phyloP scores from a whole-genome alignment of 495 filamentous ascomycete genomes.

The Penicillium antarcticum region DNA sequence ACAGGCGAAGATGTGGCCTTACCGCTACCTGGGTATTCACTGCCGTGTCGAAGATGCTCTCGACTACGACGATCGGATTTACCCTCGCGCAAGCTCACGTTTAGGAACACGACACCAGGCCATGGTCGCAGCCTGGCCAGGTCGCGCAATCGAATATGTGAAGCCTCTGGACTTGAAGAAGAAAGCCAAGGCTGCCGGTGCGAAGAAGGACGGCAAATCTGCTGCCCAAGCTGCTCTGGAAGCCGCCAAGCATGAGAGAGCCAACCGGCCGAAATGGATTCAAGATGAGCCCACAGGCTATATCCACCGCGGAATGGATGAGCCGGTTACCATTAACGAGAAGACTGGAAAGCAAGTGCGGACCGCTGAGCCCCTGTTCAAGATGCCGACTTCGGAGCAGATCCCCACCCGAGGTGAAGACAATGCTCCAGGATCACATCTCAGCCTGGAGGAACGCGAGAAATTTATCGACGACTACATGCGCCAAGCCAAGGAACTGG shows the following conservation, averaged over 20 bases:
- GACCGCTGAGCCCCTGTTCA: constrained; percentile 53
- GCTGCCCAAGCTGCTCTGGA: constrained; percentile 76
- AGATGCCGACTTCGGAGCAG: constrained; percentile 49
- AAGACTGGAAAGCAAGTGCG: constrained; percentile 52
- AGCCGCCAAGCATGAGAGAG: constrained; percentile 70
- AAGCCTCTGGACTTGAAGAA: constrained; percentile 86
- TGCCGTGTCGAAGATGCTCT: constrained; percentile 94
- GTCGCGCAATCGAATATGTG: constrained; percentile 80
- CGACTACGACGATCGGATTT: constrained; percentile 97
- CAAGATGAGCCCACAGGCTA: constrained; percentile 89
- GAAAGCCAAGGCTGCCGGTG: constrained; percentile 58
- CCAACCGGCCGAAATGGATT: constrained; percentile 86
- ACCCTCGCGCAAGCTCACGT: constrained; percentile 90
- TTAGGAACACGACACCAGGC: constrained; percentile 92
- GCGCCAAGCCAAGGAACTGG: constrained; percentile 57
- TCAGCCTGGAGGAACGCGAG: constrained; percentile 43
- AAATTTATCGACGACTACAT: constrained; percentile 71
- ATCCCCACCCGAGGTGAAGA: constrained; percentile 46
- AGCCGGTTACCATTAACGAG: constrained; percentile 42
- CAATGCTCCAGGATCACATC: constrained; percentile 37
- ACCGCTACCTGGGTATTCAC: constrained; percentile 92
- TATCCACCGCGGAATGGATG: constrained; percentile 77
- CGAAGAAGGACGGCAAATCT: constrained; percentile 69
- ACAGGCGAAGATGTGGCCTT: constrained; percentile 92
- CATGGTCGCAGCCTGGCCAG: constrained; percentile 77